phyloP scores from a whole-genome alignment of 176 grass and related monocot genomes.

The Juncus effusus region DNA sequence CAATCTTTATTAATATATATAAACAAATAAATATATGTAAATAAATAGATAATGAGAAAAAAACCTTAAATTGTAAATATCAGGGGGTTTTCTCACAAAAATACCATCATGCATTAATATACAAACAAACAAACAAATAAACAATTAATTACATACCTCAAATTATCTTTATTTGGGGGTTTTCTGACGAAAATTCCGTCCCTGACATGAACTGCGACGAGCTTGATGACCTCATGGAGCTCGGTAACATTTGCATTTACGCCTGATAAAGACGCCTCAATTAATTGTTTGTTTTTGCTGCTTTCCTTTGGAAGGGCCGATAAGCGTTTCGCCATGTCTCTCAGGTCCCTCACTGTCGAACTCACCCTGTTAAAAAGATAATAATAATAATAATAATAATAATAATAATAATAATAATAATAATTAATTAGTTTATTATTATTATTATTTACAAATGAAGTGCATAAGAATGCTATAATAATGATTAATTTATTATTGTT shows the following conservation, averaged over 20 bases:
- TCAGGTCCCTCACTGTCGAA: slow-evolving; percentile 33
- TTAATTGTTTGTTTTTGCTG: slow-evolving; percentile 33
- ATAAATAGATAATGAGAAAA: no score
- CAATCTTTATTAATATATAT: no score
- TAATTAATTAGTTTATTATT: no score
- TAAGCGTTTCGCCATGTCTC: slow-evolving; percentile 25
- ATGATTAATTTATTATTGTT: no score
- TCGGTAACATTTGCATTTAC: slow-evolving; percentile 26
- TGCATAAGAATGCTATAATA: no score
- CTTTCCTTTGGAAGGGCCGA: slow-evolving; percentile 36
- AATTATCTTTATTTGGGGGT: slow-evolving; percentile 13
- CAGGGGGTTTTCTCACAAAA: no score
- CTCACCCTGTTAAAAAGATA: slow-evolving; percentile 29
- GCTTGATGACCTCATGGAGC: slow-evolving; percentile 22
- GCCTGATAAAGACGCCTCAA: slow-evolving; percentile 32
- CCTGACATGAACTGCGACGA: slow-evolving; percentile 30
- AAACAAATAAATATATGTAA: no score
- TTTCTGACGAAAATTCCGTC: slow-evolving; percentile 38
- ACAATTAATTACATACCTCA: slow-evolving; percentile 18
- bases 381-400: neutral
- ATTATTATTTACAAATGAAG: no score
- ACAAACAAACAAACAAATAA: neutral
- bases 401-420: no score
- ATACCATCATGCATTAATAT: no score
- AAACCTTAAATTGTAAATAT: no score